Conservation (phyloP, 2,329 filamentous ascomycete species). For the Alternaria gaisen region DNA sequence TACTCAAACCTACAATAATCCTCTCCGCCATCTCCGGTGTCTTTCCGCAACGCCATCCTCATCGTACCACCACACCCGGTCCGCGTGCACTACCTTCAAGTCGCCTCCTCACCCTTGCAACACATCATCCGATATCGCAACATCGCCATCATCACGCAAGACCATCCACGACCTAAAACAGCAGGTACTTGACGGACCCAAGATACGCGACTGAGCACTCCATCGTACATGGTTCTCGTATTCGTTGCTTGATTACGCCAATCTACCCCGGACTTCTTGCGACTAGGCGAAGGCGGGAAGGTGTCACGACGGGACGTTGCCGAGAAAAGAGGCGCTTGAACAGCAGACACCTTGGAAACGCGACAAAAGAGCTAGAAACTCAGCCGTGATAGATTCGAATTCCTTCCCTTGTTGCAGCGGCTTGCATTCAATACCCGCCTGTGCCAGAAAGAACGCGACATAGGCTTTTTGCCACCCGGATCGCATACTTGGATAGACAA, state of each 20-base stretch:
- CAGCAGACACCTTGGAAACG: neutral
- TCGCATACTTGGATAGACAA: neutral
- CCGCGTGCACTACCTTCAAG: neutral
- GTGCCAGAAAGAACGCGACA: neutral
- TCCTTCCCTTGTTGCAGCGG: neutral
- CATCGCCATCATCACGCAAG: neutral
- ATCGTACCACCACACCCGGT: neutral
- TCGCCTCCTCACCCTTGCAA: constrained; percentile 1
- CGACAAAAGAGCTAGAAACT: neutral
- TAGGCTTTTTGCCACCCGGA: neutral
- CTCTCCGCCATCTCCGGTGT: neutral
- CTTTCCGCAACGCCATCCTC: neutral
- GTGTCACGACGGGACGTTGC: constrained; percentile 34
- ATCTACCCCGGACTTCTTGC: constrained; percentile 6
- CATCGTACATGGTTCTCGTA: constrained; percentile 28
- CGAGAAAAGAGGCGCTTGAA: constrained; percentile 16
- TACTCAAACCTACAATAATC: fast-evolving
- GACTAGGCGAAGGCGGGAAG: constrained; percentile 42
- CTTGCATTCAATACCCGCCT: neutral
- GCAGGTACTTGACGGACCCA: constrained; percentile 18
- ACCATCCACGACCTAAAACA: constrained; percentile 14
- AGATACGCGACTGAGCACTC: constrained; percentile 26
- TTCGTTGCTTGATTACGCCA: constrained; percentile 23
- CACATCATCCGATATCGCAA: constrained; percentile 32
- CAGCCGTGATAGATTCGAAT: neutral